A percentile compares a stretch with the other conserved stretches of the same genome.
phyloP scores from a whole-genome alignment of 441 rosid genomes.

The Brassica hybrid region DNA sequence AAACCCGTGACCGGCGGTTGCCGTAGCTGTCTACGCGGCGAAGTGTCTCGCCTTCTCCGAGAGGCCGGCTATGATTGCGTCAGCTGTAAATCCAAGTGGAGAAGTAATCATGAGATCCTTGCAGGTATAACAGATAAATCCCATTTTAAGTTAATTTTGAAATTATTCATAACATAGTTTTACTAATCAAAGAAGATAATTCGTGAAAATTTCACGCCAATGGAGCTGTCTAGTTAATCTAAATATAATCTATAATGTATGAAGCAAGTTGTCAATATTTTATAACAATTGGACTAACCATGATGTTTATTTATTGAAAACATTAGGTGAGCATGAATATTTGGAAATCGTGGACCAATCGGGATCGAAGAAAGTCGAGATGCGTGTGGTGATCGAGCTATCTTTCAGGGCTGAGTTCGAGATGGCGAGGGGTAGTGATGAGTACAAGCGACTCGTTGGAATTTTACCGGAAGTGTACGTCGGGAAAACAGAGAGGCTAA shows the following conservation, averaged over 20 bases:
- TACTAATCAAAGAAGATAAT: neutral
- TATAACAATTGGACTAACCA: conserved; percentile 26
- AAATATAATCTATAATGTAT: neutral
- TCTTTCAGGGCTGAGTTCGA: conserved; percentile 81
- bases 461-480: conserved; percentile 70
- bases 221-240: conserved; percentile 11
- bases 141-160: neutral
- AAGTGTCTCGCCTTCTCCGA: conserved; percentile 60
- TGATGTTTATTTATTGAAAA: conserved; percentile 10
- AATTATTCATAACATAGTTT: neutral
- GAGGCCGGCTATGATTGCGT: conserved; percentile 60
- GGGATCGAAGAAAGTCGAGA: conserved; percentile 53
- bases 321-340: conserved; percentile 73
- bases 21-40: conserved; percentile 59
- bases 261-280: conserved; percentile 20
- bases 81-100: conserved; percentile 83
- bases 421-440: conserved; percentile 72
- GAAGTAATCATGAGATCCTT: conserved; percentile 69
- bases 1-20: conserved; percentile 55
- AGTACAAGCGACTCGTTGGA: conserved; percentile 57
- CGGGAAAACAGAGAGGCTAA: conserved; percentile 78
- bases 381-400: conserved; percentile 71
- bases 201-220: conserved; percentile 1
- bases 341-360: conserved; percentile 69
- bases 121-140: conserved; percentile 51